Evolutionary conservation across 1,284 basidiomycete genomes (phyloP), one percentile per base, ranked within the genome.

Genomic region (Farysia itapuensis): DNA sequence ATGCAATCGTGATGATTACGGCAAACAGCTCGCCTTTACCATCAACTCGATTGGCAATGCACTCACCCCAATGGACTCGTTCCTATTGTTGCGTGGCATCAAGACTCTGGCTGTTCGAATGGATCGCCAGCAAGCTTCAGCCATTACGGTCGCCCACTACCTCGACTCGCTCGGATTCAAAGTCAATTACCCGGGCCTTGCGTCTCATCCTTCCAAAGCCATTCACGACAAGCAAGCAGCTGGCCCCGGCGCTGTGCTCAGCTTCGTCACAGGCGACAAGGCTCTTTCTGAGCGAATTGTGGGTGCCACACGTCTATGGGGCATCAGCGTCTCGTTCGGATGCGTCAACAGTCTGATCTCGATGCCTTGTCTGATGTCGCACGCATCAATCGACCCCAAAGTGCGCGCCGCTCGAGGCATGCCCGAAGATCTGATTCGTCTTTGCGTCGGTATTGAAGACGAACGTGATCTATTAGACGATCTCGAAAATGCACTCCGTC

Each of bases 361-460:
- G 67, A 98, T 99, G 95, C 95, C 95, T 33, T 98, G 95, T 78
- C 86, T 93, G 67, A 98, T 99, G 95, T 95, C 91, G 20, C 95
- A 99, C 78, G 93, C 95, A 21, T 97, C 93, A 29, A 99, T 99
- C 67, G 92, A 96, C 72, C 85, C 94, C 23, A 89, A 90, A 25
- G 86, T 86, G 18, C 87, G 95, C 26, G 91, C 90, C 21, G 92
- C 86, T 41, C 88, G 95, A 50, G 91, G 93, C 36, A 82, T 99
- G 22, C 95, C 94, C 20, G 95, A 99, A 78, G 90, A 98, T 78
- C 84, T 99, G 45, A 97, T 99, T 72, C 89, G 95, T 35, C 84
- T 98, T 25, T 99, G 95, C 74, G 91, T 98, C 67, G 95, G 95
- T 61, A 98, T 99, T 65, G 95, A 99, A 79, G 94, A 98, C 78